These are phyloP conservation scores for Byssochlamys sp. DNA, from an alignment of 2,329 filamentous ascomycete genomes.

Conservation along the genomic window DNA sequence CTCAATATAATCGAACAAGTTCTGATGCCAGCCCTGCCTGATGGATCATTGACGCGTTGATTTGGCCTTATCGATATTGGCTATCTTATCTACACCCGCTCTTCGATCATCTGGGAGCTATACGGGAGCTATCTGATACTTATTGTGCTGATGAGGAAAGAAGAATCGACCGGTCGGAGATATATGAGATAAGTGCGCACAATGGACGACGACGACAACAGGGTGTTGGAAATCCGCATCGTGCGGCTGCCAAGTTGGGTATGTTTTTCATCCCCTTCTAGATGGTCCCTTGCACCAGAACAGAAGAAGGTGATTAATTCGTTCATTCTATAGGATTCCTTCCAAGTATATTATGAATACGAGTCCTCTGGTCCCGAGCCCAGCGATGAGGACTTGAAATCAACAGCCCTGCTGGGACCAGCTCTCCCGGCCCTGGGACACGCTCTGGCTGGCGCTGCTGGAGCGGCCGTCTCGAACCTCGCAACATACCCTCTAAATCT, in stretches of 20 bases:
- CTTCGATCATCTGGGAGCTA: too few relatives aligned
- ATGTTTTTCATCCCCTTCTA: background rate
- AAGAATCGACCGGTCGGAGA: background rate
- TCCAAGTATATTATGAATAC: conserved; percentile 33
- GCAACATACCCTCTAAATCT: conserved; percentile 73
- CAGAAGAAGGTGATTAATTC: background rate
- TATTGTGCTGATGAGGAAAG: background rate
- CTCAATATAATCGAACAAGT: too few relatives aligned
- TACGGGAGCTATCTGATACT: background rate
- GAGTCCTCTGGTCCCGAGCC: conserved; percentile 18
- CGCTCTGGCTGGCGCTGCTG: conserved; percentile 67
- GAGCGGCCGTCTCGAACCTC: conserved; percentile 69
- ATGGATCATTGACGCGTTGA: too few relatives aligned
- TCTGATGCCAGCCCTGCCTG: too few relatives aligned
- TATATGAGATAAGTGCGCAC: background rate
- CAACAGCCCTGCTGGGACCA: conserved; percentile 25
- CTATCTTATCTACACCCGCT: too few relatives aligned
- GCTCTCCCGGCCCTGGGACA: conserved; percentile 67
- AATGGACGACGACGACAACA: background rate
- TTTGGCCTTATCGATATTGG: too few relatives aligned
- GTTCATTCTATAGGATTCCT: background rate
- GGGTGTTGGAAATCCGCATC: background rate
- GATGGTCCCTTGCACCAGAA: background rate
- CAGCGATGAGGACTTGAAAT: conserved; percentile 20
- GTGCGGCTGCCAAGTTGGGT: background rate